A percentile compares a stretch with the other conserved stretches of the same genome.
Evolutionary conservation across 1,284 basidiomycete genomes (phyloP).

Genomic region (Vanrija humicola): DNA sequence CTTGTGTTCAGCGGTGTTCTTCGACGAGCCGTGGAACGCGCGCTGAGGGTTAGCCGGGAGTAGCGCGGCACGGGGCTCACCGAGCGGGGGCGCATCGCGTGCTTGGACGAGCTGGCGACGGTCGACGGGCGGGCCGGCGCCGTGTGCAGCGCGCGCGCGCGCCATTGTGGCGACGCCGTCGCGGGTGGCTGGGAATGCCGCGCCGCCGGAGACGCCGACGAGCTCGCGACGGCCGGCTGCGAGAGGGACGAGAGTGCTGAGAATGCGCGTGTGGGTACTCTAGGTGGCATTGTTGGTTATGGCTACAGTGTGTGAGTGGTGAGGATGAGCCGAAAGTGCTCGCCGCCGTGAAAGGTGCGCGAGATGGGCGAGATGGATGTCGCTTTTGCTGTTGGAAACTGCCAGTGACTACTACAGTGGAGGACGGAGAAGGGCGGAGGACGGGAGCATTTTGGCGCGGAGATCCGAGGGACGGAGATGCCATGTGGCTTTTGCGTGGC

Average conservation of each 20-base stretch:
- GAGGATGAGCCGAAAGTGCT: neutral
- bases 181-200: neutral
- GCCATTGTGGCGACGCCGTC: neutral
- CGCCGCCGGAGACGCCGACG: neutral
- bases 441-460: too few species aligned
- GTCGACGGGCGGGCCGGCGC: neutral
- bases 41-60: conserved; percentile 53
- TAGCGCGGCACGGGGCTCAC: neutral
- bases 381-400: too few species aligned
- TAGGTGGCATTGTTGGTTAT: conserved; percentile 10
- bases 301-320: neutral
- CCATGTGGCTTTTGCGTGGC: too few species aligned
- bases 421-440: too few species aligned
- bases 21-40: conserved; percentile 65
- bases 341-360: too few species aligned
- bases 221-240: conserved; percentile 6
- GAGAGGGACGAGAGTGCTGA: conserved; percentile 1
- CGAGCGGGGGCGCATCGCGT: neutral
- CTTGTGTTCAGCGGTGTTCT: conserved; percentile 60
- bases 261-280: conserved; percentile 14
- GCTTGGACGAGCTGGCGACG: neutral
- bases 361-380: too few species aligned
- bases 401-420: too few species aligned
- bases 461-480: too few species aligned
- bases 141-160: conserved; percentile 1